Evolutionary conservation across 768 basidiomycete species (phyloP), one percentile per base, ranked within the genome.

Genomic region (Pleurotus eryngii): DNA sequence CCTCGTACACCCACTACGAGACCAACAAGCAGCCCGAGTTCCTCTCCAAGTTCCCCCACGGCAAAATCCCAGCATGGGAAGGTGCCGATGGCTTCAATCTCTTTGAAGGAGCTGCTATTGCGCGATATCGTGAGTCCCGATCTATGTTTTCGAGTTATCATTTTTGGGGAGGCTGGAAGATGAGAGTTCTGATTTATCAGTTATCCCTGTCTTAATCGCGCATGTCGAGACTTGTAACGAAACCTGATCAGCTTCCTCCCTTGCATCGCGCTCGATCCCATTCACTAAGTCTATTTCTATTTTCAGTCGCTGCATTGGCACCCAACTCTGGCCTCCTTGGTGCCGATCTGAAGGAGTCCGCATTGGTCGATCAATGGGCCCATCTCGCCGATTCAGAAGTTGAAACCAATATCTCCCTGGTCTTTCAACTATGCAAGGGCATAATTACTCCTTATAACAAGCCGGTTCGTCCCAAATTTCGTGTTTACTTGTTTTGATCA

Each of bases 41-140:
- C 71, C 68, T 83, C 47, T 68, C 69, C 53, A 93, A 94, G 72
- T 95, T 92, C 73, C 84, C 88, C 49, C 80, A 79, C 57, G 88
- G 90, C 56, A 92, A 93, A 78, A 83, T 96, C 63, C 96, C 97
- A 24, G 87, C 89, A 38, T 81, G 89, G 54, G 92, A 94, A 70
- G 77, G 81, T 46, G 72, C 76, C 12, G 84, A 93, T 70, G 93
- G 93, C 56, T 83, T 92, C 79, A 81, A 77, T 66, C 76, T 97
- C 58, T 83, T 84, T 63, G 96, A 96, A 78, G 79, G 82, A 56
- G 68, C 74, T 55, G 84, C 93, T 48, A 93, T 98, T 72, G 89
- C 92, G 46, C 86, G 85, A 57, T 95, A 96, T 75, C 64, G 96
- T 98, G 74, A 84, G 94, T 87, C 55, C 63, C 26, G 49, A 50